These are phyloP conservation scores for Fusarium pseudoanthophilum DNA, from an alignment of 2,329 filamentous ascomycete species.

Conservation along the genomic window DNA sequence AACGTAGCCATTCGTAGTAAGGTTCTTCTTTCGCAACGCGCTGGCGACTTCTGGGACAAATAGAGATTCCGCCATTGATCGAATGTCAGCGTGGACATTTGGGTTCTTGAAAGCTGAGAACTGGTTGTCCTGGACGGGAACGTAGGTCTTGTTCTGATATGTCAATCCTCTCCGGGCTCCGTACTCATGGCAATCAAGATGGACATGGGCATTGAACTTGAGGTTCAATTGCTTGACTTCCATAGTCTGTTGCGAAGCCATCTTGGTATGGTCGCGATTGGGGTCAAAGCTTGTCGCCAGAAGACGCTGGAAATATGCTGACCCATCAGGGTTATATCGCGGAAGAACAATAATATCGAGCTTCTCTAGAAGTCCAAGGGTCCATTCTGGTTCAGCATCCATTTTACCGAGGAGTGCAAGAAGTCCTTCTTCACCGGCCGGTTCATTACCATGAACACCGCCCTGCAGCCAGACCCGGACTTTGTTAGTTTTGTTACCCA, in stretches of 20 bases:
- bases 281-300: constrained; percentile 47
- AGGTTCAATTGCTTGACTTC: constrained; percentile 45
- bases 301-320: constrained; percentile 48
- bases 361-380: constrained; percentile 41
- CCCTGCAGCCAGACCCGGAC: constrained; percentile 48
- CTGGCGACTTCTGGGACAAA: constrained; percentile 43
- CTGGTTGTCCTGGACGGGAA: constrained; percentile 43
- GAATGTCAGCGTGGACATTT: constrained; percentile 47
- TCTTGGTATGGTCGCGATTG: constrained; percentile 49
- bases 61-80: constrained; percentile 41
- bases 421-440: constrained; percentile 46
- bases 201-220: constrained; percentile 46
- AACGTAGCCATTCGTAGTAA: constrained; percentile 46
- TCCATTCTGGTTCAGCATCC: constrained; percentile 45
- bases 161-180: constrained; percentile 10
- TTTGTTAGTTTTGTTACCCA: constrained; percentile 32
- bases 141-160: constrained; percentile 29
- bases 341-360: constrained; percentile 47
- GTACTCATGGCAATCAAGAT: constrained; percentile 50
- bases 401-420: constrained; percentile 47
- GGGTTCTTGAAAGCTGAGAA: constrained; percentile 50
- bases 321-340: constrained; percentile 49
- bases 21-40: constrained; percentile 35
- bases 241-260: constrained; percentile 47
- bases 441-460: constrained; percentile 49